phyloP scores from a whole-genome alignment of 2,329 filamentous ascomycete genomes.

The Parascedosporium putredinis region DNA sequence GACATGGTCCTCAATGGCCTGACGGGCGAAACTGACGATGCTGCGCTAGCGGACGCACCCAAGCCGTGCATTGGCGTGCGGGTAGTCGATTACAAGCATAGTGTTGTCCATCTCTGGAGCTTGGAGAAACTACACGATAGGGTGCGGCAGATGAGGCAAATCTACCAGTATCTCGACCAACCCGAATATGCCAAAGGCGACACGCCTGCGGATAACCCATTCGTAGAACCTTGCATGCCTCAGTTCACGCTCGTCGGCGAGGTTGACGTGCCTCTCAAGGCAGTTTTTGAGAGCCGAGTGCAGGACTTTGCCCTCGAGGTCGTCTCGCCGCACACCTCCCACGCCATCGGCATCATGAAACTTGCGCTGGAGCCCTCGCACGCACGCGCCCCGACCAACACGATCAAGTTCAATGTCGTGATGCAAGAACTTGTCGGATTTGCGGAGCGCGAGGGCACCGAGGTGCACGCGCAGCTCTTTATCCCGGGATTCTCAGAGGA shows the following conservation, averaged over 20 bases:
- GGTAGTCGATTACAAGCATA: slow-evolving; percentile 81
- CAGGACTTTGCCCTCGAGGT: slow-evolving; percentile 92
- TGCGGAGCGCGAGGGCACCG: slow-evolving; percentile 86
- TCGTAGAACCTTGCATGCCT: slow-evolving; percentile 82
- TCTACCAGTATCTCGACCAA: slow-evolving; percentile 92
- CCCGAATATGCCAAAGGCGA: slow-evolving; percentile 93
- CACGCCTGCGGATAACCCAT: slow-evolving; percentile 85
- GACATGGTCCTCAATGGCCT: slow-evolving; percentile 92
- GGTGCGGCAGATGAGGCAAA: slow-evolving; percentile 85
- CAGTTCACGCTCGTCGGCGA: slow-evolving; percentile 90
- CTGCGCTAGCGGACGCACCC: slow-evolving; percentile 65
- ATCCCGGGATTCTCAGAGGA: slow-evolving; percentile 83
- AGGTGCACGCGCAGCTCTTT: slow-evolving; percentile 95
- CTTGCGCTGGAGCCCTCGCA: slow-evolving; percentile 88
- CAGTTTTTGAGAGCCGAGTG: slow-evolving; percentile 88
- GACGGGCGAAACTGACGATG: slow-evolving; percentile 72
- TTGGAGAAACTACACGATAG: slow-evolving; percentile 82
- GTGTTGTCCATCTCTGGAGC: slow-evolving; percentile 86
- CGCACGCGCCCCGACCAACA: slow-evolving; percentile 82
- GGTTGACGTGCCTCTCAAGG: slow-evolving; percentile 80
- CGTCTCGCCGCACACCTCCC: slow-evolving; percentile 82
- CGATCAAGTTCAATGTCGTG: slow-evolving; percentile 94
- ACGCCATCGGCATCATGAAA: slow-evolving; percentile 81
- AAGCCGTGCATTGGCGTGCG: slow-evolving; percentile 89
- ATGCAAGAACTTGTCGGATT: slow-evolving; percentile 96